Base-by-base conservation (phyloP, 2,329 filamentous ascomycete species). In the Colletotrichum sp. region DNA sequence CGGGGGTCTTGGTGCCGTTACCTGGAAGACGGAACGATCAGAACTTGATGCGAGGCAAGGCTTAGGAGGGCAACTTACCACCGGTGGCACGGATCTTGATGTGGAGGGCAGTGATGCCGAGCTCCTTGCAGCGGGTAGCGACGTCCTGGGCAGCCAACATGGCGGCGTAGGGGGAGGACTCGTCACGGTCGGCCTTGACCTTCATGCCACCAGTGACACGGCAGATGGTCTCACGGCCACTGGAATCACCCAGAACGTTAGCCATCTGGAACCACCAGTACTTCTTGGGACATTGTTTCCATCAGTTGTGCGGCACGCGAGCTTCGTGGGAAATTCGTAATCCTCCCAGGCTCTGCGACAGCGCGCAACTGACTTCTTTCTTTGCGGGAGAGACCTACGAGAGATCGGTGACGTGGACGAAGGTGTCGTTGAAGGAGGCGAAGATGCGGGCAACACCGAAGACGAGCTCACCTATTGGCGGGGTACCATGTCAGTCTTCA, bases 131-230 rank as follows among this genome's bases (percentile, higher is more conserved):
- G 89, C 97, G 95, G 87, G 92, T 90, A 85, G 97, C 97, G 87
- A 98, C 96, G 88, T 98, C 96, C 93, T 99, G 97, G 81, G 97
- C 97, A 90, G 97, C 97, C 95, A 99, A 96, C 97, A 99, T 99
- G 90, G 97, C 97, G 85, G 97, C 97, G 93, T 99, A 99, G 85
- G 97, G 97, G 82, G 97, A 99, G 85, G 96, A 99, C 92, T 99
- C 97, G 91, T 99, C 97, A 93, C 97, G 96, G 87, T 99, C 96
- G 89, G 96, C 96, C 95, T 99, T 99, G 93, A 99, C 97, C 93
- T 99, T 99, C 97, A 99, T 99, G 87, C 98, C 98, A 91, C 98
- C 97, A 85, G 98, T 99, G 83, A 99, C 96, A 95, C 97, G 96
- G 93, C 93, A 95, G 92, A 99, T 98, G 90, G 98, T 99, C 95